Percentiles rank a stretch among this genome's conserved stretches.
Evolutionary conservation across 257 asterid genomes (phyloP).

Genomic region (Penstemon eatonii): DNA sequence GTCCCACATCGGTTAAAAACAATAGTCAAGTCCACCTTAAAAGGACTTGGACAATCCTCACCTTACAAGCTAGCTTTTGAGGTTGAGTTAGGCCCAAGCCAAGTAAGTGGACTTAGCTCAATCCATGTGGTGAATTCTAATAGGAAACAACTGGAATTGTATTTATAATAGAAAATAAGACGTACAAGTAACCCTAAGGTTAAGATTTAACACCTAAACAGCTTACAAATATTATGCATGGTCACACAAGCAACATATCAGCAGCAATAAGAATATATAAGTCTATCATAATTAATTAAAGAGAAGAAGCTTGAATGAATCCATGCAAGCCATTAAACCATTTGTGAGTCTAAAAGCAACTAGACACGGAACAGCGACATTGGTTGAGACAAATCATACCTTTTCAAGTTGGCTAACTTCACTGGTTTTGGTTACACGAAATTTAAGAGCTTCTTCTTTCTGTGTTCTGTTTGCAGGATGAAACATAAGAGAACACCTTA

Average conservation of each 20-base stretch:
- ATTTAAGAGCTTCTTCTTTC: slow-evolving; percentile 81
- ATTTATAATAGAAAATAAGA: background rate
- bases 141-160: background rate
- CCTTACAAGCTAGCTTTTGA: no score
- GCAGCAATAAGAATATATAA: no score
- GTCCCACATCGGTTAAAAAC: no score
- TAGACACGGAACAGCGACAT: slow-evolving; percentile 28
- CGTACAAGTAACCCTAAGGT: background rate
- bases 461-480: slow-evolving; percentile 56
- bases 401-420: slow-evolving; percentile 69
- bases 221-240: background rate
- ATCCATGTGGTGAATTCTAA: no score
- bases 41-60: no score
- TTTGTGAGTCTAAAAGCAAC: slow-evolving; percentile 25
- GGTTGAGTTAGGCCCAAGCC: no score
- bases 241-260: no score
- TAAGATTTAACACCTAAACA: background rate
- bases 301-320: background rate
- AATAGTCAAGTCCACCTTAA: no score
- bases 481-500: background rate
- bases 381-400: slow-evolving; percentile 43
- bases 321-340: background rate
- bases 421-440: slow-evolving; percentile 60
- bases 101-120: no score
- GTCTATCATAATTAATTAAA: no score